Base-by-base conservation (phyloP, 1,139 yeast genomes). In the Yueomyces sp. region DNA sequence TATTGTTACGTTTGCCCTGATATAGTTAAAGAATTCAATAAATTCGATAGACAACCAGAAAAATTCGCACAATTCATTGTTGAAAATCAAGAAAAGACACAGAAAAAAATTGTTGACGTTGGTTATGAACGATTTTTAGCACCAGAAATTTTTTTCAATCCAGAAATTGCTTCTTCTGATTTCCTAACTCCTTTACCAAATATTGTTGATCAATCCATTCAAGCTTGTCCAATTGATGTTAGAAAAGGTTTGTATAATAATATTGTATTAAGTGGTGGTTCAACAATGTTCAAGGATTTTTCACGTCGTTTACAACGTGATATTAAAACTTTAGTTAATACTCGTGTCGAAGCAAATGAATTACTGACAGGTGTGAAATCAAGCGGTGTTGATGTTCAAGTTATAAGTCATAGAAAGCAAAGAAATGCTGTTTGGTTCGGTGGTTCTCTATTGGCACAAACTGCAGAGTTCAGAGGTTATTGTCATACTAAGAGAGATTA, bases 381-480 rank as follows among this genome's bases (percentile, higher is more conserved):
- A 41, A 84, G 95, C 33, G 98, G 98, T 59, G 91, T 93, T 41
- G 95, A 89, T 46, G 99, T 93, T 44, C 94, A 85, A 67, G 99
- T 93, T 49, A 89, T 93, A 53, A 79, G 95, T 28, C 99, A 93
- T 68, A 87, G 91, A 70, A 84, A 93, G 67, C 99, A 93, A 69
- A 76, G 96, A 62, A 86, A 91, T 59, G 99, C 99, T 6, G 99
- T 93, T 46, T 93, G 98, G 98, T 93, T 89, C 62, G 99, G 99
- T 54, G 99, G 98, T 50, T 84, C 96, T 26, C 70, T 93, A 54
- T 74, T 93, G 60, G 97, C 99, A 1, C 97, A 89, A 67, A 93
- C 99, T 25, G 79, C 95, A 12, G 98, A 91, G 65, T 91, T 91
- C 69, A 86, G 83, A 67, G 80, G 95, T 62, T 87, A 87, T 67